phyloP scores from a whole-genome alignment of 768 basidiomycete species.

The Kwoniella sp. region DNA sequence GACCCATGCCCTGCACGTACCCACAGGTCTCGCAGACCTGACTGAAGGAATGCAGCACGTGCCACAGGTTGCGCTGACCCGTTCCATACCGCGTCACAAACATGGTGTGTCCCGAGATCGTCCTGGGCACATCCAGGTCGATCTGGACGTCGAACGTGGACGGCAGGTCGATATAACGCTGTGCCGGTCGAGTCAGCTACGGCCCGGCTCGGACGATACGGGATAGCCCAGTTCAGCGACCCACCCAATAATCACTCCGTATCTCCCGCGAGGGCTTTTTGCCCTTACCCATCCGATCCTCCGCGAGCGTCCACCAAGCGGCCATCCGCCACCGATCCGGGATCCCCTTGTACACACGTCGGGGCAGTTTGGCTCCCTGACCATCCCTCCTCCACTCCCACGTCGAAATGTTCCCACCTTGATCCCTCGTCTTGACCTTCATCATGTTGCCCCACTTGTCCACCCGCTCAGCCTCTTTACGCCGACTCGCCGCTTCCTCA shows the following conservation, averaged over 20 bases:
- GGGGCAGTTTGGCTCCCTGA: constrained; percentile 67
- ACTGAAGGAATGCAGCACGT: constrained; percentile 87
- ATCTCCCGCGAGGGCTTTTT: constrained; percentile 51
- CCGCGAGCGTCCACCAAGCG: constrained; percentile 81
- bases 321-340: constrained; percentile 93
- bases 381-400: constrained; percentile 64
- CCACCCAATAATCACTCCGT: constrained; percentile 38
- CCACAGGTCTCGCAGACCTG: constrained; percentile 79
- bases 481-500: constrained; percentile 41
- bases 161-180: constrained; percentile 74
- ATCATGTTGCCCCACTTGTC: constrained; percentile 91
- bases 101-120: constrained; percentile 88
- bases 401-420: constrained; percentile 67
- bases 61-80: constrained; percentile 91
- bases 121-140: constrained; percentile 93
- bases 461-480: constrained; percentile 70
- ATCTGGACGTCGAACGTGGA: constrained; percentile 93
- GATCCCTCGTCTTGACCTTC: constrained; percentile 60
- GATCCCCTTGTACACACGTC: constrained; percentile 86
- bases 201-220: too few species aligned
- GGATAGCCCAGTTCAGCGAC: constrained; percentile 3
- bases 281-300: constrained; percentile 31
- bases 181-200: too few species aligned
- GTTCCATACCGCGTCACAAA: constrained; percentile 93
- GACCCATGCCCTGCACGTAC: constrained; percentile 99